phyloP scores from a whole-genome alignment of 2,329 filamentous ascomycete species.

The Sclerotinia glacialis region DNA sequence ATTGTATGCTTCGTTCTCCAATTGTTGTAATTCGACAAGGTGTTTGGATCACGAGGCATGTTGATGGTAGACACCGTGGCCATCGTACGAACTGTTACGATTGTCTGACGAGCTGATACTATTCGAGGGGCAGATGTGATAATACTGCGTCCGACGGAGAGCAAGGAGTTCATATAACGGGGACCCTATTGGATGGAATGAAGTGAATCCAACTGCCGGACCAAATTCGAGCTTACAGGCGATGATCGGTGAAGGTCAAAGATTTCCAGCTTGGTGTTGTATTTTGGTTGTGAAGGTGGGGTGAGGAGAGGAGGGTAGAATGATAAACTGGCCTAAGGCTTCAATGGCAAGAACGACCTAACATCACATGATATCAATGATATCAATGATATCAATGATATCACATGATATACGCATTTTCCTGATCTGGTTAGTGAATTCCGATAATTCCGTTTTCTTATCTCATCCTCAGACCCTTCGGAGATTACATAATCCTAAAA shows the following conservation, averaged over 20 bases:
- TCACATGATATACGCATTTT: slow-evolving; percentile 5
- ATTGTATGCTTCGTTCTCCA: slow-evolving; percentile 83
- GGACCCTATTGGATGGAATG: not conserved
- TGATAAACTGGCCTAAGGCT: not conserved
- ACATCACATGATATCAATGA: not conserved
- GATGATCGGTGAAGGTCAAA: slow-evolving; percentile 10
- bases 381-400: too few relatives aligned
- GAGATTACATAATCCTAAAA: too few relatives aligned
- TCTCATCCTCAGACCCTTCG: too few relatives aligned
- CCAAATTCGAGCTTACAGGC: slow-evolving; percentile 7
- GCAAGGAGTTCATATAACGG: slow-evolving; percentile 22
- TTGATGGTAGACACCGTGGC: slow-evolving; percentile 26
- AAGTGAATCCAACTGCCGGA: not conserved
- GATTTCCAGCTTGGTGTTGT: slow-evolving; percentile 7
- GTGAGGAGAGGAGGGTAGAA: slow-evolving; percentile 1
- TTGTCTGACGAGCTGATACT: slow-evolving; percentile 17
- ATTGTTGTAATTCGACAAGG: slow-evolving; percentile 84
- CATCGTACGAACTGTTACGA: slow-evolving; percentile 30
- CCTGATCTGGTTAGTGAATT: not conserved
- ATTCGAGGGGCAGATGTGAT: slow-evolving; percentile 27
- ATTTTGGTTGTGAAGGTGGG: slow-evolving; percentile 5
- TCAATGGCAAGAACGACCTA: not conserved
- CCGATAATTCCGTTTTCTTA: not conserved
- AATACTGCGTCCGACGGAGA: slow-evolving; percentile 26
- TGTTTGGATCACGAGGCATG: slow-evolving; percentile 72